Evolutionary conservation across 208 protist species (phyloP), one percentile per base, ranked within the genome.

Genomic region (Tritrichomonas foetus): DNA sequence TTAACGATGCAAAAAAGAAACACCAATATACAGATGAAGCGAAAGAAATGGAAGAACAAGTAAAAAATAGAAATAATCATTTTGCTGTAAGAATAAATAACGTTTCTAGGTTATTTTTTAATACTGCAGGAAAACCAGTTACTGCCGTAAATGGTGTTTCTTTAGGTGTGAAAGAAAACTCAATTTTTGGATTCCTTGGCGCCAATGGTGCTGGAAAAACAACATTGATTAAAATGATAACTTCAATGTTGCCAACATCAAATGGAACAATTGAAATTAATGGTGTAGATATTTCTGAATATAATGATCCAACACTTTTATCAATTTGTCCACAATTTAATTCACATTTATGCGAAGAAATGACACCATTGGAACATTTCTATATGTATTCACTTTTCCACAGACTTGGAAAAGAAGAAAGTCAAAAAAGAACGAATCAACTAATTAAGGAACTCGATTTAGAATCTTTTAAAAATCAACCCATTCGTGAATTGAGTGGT

Each of bases 151-250:
- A 93, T 47, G 14, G 47, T 57, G 47, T 93, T 20, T 36, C 27
- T 39, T 36, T 69, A 66, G 55, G 82, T 47, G 49, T 93, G 13
- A 93, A 93, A 30, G 1, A 13, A 41, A 50, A 39, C 5, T 57
- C 47, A 14, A 57, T 93, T 39, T 93, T 95, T n/a, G 94, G 92
- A 94, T 95, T 95, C 94, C 41, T 94, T 36, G 94, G 94, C 8
- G 78, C 94, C 33, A 95, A 95, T 47, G 94, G 94, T 94, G 94
- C 94, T 39, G 94, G 94, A n/a, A 95, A 95, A 30, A 94, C 93
- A 36, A 95, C 94, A 44, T 75, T 95, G 57, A 72, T 95, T 22
- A 94, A 95, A 94, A 84, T 95, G 36, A 66, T 95, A 39, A 82
- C 94, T 1, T 61, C 94, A 93, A 30, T 33, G 41, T 27, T 95